Conservation (phyloP, 2,329 filamentous ascomycete genomes). For the Xylariaceae sp. region DNA sequence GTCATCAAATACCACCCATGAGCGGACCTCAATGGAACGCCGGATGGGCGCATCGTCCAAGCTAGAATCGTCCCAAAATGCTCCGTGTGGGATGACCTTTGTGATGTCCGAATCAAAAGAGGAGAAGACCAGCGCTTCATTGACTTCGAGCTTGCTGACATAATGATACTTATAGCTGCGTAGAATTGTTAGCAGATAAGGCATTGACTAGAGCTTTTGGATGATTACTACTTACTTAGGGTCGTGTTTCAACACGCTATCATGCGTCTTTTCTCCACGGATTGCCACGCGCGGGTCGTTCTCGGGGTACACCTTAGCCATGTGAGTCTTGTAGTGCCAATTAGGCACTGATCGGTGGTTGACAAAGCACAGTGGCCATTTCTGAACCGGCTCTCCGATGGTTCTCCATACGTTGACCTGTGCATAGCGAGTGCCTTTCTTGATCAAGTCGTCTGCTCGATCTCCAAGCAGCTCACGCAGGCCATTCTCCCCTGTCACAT, state of each 20-base stretch:
- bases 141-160: slow-evolving; percentile 25
- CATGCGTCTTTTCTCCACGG: slow-evolving; percentile 27
- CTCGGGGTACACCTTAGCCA: slow-evolving; percentile 25
- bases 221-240: slow-evolving; percentile 20
- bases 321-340: slow-evolving; percentile 27
- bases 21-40: slow-evolving; percentile 30
- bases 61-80: slow-evolving; percentile 30
- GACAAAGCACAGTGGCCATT: slow-evolving; percentile 30
- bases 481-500: slow-evolving; percentile 24
- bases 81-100: slow-evolving; percentile 29
- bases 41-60: slow-evolving; percentile 24
- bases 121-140: slow-evolving; percentile 29
- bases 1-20: slow-evolving; percentile 29
- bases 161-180: slow-evolving; percentile 29
- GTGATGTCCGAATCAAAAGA: slow-evolving; percentile 29
- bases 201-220: neutral
- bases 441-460: slow-evolving; percentile 24
- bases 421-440: slow-evolving; percentile 25
- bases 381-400: slow-evolving; percentile 25
- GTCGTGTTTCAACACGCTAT: slow-evolving; percentile 29
- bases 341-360: slow-evolving; percentile 23
- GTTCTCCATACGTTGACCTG: slow-evolving; percentile 31
- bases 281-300: slow-evolving; percentile 28
- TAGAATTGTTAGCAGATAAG: slow-evolving; percentile 9
- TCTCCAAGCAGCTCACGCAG: slow-evolving; percentile 26